Conservation (phyloP, 495 filamentous ascomycete species). For the Tuber microsphaerosporum region DNA sequence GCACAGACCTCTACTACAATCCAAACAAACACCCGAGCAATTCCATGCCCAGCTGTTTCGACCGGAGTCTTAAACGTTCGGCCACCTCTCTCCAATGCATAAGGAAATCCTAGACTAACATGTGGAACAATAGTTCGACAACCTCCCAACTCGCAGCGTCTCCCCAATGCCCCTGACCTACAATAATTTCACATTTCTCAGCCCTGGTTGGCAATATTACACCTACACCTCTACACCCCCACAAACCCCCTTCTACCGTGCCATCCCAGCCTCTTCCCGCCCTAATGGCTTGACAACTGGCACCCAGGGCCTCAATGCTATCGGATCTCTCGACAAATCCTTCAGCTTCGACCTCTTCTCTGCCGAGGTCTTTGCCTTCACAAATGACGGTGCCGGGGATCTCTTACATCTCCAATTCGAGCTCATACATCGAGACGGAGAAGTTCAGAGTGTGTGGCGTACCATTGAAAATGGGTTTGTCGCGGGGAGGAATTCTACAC, state of each 20-base stretch:
- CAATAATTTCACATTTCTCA: conserved; percentile 23
- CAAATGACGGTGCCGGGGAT: not conserved
- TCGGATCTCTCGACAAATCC: not conserved
- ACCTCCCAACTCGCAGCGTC: conserved; percentile 14
- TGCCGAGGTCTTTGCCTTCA: conserved; percentile 8
- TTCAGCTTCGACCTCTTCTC: conserved; percentile 24
- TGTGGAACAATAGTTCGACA: conserved; percentile 15
- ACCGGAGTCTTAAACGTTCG: conserved; percentile 17
- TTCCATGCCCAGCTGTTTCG: conserved; percentile 14
- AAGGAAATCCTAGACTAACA: not conserved
- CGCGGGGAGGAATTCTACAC: not conserved
- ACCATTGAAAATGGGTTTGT: conserved; percentile 10
- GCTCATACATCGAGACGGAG: not conserved
- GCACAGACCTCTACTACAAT: conserved; percentile 7
- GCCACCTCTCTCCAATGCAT: not conserved
- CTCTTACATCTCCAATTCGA: conserved; percentile 7
- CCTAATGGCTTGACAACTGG: conserved; percentile 21
- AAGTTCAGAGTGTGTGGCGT: not conserved
- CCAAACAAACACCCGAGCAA: conserved; percentile 9
- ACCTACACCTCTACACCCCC: not conserved
- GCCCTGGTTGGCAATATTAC: conserved; percentile 21
- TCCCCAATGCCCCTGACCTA: conserved; percentile 23
- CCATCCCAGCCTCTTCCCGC: conserved; percentile 1
- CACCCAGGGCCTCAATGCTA: conserved; percentile 6
- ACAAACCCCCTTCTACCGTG: conserved; percentile 4